Percentiles rank a stretch among this genome's conserved stretches.
These are phyloP conservation scores for Pseudogymnoascus sp. DNA, from an alignment of 2,329 filamentous ascomycete species.

Conservation along the genomic window DNA sequence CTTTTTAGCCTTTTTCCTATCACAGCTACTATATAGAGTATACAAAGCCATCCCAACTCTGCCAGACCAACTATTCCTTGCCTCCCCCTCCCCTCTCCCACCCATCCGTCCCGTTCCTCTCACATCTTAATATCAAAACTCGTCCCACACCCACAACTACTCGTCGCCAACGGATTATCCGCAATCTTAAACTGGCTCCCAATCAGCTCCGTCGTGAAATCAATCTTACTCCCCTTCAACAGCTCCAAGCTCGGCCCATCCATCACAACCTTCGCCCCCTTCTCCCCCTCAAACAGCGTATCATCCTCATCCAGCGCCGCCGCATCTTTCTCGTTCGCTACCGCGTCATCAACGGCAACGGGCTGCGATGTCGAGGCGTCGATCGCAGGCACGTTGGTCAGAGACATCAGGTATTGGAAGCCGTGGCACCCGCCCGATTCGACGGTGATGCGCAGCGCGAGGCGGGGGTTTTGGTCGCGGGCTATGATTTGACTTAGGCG, in stretches of 20 bases:
- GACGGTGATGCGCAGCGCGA: constrained; percentile 85
- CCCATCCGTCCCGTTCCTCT: constrained; percentile 12
- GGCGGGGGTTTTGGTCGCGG: constrained; percentile 63
- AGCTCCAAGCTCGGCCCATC: constrained; percentile 82
- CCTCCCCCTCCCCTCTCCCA: constrained; percentile 25
- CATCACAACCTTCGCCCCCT: constrained; percentile 72
- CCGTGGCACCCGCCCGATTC: constrained; percentile 94
- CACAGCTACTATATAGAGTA: background rate
- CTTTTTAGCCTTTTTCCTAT: background rate
- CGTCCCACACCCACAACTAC: constrained; percentile 93
- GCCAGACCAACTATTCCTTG: background rate
- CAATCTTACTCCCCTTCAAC: constrained; percentile 86
- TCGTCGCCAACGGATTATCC: constrained; percentile 84
- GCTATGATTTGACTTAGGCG: constrained; percentile 55
- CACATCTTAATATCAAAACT: constrained; percentile 87
- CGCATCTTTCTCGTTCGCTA: constrained; percentile 20
- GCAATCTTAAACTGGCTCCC: constrained; percentile 93
- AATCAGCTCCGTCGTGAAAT: constrained; percentile 94
- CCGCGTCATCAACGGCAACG: background rate
- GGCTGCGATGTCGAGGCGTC: constrained; percentile 24
- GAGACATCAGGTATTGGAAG: constrained; percentile 92
- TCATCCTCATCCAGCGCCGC: constrained; percentile 67
- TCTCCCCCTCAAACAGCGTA: constrained; percentile 65
- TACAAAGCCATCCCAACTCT: background rate
- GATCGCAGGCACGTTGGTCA: constrained; percentile 52